Evolutionary conservation across 163 green algal genomes (phyloP).

Genomic region (Scenedesmus sp.): DNA sequence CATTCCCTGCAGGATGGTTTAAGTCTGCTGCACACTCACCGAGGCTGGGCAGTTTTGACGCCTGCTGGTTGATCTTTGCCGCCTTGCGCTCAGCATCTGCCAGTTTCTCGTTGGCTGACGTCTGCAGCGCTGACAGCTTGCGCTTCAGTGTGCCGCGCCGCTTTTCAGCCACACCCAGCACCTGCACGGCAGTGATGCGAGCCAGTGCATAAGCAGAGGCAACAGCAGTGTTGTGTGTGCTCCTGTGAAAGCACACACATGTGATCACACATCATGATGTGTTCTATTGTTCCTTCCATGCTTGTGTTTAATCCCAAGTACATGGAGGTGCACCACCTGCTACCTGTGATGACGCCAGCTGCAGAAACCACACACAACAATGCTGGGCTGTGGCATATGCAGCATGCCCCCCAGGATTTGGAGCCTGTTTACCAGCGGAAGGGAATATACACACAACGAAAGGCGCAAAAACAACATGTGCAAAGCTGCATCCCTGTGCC

Average conservation of each 20-base stretch:
- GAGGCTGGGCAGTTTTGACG: background rate
- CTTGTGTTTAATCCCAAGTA: too few species aligned
- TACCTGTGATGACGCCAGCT: too few species aligned
- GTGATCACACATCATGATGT: background rate
- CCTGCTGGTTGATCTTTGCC: constrained; percentile 28
- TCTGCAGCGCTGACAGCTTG: constrained; percentile 32
- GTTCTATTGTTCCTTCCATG: too few species aligned
- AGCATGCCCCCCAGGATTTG: too few species aligned
- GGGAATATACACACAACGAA: too few species aligned
- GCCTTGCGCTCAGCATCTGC: constrained; percentile 33
- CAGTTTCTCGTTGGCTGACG: background rate
- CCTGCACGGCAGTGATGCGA: background rate
- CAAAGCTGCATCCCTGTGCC: too few species aligned
- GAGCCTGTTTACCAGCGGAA: too few species aligned
- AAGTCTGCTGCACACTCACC: background rate
- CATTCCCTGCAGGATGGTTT: background rate
- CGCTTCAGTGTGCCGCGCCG: constrained; percentile 7
- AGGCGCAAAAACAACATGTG: too few species aligned
- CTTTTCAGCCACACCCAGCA: constrained; percentile 31
- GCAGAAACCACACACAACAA: too few species aligned
- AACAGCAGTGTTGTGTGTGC: background rate
- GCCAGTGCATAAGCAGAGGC: background rate
- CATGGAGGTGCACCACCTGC: too few species aligned
- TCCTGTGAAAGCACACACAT: background rate
- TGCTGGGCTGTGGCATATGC: too few species aligned